Percentiles rank a stretch among this genome's conserved stretches.
These are phyloP conservation scores for Aspergillus heteromorphus DNA, from an alignment of 495 filamentous ascomycete genomes.

Conservation along the genomic window DNA sequence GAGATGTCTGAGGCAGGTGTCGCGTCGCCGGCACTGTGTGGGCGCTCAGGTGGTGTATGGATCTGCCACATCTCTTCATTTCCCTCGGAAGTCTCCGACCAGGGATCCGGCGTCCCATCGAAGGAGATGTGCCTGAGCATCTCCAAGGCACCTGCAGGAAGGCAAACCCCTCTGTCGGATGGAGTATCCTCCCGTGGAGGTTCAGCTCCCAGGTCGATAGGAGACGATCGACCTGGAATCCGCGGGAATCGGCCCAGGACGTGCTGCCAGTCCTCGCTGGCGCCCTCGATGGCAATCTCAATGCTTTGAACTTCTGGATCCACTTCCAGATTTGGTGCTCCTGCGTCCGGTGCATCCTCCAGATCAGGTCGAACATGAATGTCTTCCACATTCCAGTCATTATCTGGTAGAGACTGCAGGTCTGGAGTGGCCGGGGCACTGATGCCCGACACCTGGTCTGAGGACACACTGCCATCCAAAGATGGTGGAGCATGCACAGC, in stretches of 20 bases:
- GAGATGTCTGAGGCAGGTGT: conserved; percentile 46
- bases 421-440: conserved; percentile 80
- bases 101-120: conserved; percentile 41
- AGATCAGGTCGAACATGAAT: conserved; percentile 30
- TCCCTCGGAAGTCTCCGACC: conserved; percentile 43
- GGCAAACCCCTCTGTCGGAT: conserved; percentile 62
- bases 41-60: conserved; percentile 23
- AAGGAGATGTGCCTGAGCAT: conserved; percentile 71
- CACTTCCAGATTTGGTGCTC: conserved; percentile 2
- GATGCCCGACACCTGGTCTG: conserved; percentile 73
- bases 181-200: conserved; percentile 26
- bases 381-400: conserved; percentile 34
- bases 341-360: conserved; percentile 7
- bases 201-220: conserved; percentile 24
- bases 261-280: conserved; percentile 33
- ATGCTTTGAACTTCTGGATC: conserved; percentile 23
- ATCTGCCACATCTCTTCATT: conserved; percentile 46
- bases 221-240: conserved; percentile 24
- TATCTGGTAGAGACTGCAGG: conserved; percentile 51
- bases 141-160: conserved; percentile 71
- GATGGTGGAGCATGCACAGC: conserved; percentile 77
- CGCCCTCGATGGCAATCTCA: conserved; percentile 33
- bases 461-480: conserved; percentile 79
- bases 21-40: conserved; percentile 37
- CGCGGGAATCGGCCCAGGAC: conserved; percentile 35